Evolutionary conservation across 176 grass and related monocot genomes (phyloP).

Genomic region (Bolboschoenus planiculmis): DNA sequence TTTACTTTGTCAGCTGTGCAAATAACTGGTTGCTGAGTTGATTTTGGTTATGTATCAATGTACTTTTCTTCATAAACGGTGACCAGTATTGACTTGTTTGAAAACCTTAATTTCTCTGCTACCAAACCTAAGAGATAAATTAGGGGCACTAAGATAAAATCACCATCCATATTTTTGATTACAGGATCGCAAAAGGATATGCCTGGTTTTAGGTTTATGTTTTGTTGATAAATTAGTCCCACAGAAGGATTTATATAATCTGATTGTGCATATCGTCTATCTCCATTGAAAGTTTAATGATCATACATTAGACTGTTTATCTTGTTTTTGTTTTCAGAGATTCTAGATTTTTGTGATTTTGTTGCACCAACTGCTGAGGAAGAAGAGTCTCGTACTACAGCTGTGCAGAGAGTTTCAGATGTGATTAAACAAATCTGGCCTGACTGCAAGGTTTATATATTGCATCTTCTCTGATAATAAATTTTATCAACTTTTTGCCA

Average conservation of each 20-base stretch:
- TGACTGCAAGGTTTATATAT: conserved; percentile 49
- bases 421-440: conserved; percentile 93
- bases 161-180: neutral
- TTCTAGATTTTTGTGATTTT: conserved; percentile 86
- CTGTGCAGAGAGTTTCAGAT: conserved; percentile 64
- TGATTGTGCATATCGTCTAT: neutral
- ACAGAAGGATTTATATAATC: conserved; percentile 9
- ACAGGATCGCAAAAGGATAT: neutral
- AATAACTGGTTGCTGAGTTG: neutral
- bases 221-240: neutral
- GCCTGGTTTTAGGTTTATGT: neutral
- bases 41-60: neutral
- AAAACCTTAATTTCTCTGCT: neutral
- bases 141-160: neutral
- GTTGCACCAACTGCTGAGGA: conserved; percentile 82
- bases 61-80: neutral
- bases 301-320: conserved; percentile 18
- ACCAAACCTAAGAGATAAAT: neutral
- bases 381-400: conserved; percentile 68
- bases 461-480: neutral
- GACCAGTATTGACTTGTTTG: neutral
- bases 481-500: neutral
- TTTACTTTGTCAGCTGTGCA: neutral
- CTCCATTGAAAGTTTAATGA: neutral
- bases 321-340: conserved; percentile 54